These are phyloP conservation scores for Azolla pinnata DNA, from an alignment of 75 land plant species.

Conservation along the genomic window DNA sequence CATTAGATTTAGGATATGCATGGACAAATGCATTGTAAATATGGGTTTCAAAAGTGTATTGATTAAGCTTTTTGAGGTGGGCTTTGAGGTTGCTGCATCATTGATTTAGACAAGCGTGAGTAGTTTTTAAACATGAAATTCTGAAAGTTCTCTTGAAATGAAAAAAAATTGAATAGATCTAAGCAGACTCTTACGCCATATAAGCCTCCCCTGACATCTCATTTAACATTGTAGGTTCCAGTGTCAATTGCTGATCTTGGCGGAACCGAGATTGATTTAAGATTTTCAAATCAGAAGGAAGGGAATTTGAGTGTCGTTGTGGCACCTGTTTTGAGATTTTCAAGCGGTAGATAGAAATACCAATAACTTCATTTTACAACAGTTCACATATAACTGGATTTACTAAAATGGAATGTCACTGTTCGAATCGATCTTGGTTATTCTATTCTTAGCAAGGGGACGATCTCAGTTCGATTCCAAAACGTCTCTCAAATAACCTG, in stretches of 20 bases:
- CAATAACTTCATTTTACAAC: no score
- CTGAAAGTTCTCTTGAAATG: background rate
- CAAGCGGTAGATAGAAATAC: no score
- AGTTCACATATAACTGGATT: no score
- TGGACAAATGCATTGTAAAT: background rate
- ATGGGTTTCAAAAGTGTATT: background rate
- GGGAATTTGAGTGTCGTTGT: slow-evolving; percentile 83
- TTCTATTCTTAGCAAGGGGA: no score
- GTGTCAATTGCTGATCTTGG: slow-evolving; percentile 98
- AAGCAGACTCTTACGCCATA: background rate
- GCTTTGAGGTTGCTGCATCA: background rate
- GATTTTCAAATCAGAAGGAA: slow-evolving; percentile 63
- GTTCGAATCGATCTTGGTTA: no score
- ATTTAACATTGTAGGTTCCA: slow-evolving; percentile 52
- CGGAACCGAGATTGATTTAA: slow-evolving; percentile 94
- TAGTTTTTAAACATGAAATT: no score
- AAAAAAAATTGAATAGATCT: background rate
- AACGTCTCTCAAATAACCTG: no score
- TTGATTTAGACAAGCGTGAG: no score
- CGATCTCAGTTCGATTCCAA: no score
- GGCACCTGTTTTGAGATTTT: slow-evolving; percentile 87
- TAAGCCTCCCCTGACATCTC: background rate
- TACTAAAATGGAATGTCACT: no score
- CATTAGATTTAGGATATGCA: no score
- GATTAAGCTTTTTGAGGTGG: background rate